These are phyloP conservation scores for Boletus subcaerulescens DNA, from an alignment of 768 basidiomycete genomes.

Conservation along the genomic window DNA sequence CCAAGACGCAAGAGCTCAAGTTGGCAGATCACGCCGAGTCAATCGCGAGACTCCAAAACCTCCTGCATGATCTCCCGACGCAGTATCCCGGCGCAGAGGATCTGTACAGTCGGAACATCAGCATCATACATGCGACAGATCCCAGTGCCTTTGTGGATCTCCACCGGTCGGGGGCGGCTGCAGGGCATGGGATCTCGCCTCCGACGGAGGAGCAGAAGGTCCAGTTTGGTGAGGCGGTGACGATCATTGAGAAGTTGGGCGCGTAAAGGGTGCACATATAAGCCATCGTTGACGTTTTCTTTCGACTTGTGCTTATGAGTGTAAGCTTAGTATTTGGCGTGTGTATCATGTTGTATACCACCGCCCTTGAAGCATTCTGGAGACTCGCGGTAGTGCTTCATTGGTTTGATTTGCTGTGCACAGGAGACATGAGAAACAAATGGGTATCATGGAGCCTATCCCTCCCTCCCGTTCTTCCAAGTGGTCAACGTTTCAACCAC, in stretches of 20 bases:
- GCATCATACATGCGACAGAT: constrained; percentile 52
- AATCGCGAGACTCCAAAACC: constrained; percentile 43
- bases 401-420: too few species aligned
- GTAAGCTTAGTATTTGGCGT: too few species aligned
- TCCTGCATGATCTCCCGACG: constrained; percentile 48
- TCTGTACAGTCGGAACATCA: constrained; percentile 67
- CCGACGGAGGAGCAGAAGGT: constrained; percentile 59
- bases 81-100: constrained; percentile 57
- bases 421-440: too few species aligned
- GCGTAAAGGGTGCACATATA: background rate
- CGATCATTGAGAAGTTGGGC: constrained; percentile 55
- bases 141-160: background rate
- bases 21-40: constrained; percentile 6
- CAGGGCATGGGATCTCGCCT: constrained; percentile 45
- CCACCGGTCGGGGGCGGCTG: constrained; percentile 47
- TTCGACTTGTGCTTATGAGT: background rate
- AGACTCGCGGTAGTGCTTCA: too few species aligned
- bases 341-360: too few species aligned
- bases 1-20: constrained; percentile 50
- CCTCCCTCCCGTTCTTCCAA: too few species aligned
- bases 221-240: constrained; percentile 69
- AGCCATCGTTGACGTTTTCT: background rate
- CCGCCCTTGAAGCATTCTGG: too few species aligned
- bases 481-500: too few species aligned
- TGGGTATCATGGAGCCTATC: too few species aligned